phyloP scores from a whole-genome alignment of 495 filamentous ascomycete genomes.

The Penicillium odoratum region DNA sequence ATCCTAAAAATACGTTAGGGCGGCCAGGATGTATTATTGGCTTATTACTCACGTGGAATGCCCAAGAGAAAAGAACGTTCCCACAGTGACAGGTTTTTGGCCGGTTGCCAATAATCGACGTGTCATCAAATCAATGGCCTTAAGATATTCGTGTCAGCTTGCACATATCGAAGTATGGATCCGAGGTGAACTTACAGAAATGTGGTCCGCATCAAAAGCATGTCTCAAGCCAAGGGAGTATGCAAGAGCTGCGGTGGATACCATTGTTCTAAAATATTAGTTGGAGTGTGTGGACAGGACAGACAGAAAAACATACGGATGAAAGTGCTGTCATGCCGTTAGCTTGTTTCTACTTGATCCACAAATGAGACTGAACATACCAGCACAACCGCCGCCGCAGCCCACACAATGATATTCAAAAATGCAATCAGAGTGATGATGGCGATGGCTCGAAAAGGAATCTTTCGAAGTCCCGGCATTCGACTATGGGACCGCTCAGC shows the following conservation, averaged over 20 bases:
- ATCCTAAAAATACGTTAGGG: conserved; percentile 46
- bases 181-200: conserved; percentile 54
- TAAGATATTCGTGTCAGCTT: not conserved
- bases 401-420: conserved; percentile 73
- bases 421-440: conserved; percentile 66
- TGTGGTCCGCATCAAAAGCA: conserved; percentile 96
- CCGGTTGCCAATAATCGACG: conserved; percentile 84
- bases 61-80: conserved; percentile 92
- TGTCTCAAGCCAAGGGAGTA: conserved; percentile 91
- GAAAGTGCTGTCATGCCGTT: conserved; percentile 28
- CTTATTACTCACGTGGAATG: conserved; percentile 67
- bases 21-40: not conserved
- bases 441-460: conserved; percentile 65
- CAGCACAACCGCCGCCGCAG: conserved; percentile 67
- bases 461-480: conserved; percentile 49
- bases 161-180: not conserved
- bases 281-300: not conserved
- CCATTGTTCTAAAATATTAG: conserved; percentile 50
- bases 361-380: conserved; percentile 27
- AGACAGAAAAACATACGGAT: conserved; percentile 31
- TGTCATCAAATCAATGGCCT: conserved; percentile 96
- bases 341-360: conserved; percentile 6
- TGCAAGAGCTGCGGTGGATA: conserved; percentile 77
- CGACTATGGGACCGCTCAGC: conserved; percentile 46
- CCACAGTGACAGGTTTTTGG: conserved; percentile 85